phyloP scores from a whole-genome alignment of 2,329 filamentous ascomycete species.

The Plenodomus tracheiphilus region DNA sequence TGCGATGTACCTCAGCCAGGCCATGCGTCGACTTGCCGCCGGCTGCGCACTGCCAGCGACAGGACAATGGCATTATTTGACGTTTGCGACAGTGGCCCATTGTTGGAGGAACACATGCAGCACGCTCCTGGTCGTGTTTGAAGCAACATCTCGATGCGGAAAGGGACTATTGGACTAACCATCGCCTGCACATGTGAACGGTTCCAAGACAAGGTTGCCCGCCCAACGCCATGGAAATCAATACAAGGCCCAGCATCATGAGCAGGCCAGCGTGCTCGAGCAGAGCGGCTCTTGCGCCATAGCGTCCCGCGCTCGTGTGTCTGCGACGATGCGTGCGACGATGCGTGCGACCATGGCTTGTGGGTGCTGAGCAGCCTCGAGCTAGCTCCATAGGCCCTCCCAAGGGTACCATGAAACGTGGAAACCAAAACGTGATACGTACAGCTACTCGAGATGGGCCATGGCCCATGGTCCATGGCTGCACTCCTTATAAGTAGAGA shows the following conservation, averaged over 20 bases:
- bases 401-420: constrained; percentile 29
- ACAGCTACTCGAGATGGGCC: too few species aligned
- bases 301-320: background rate
- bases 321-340: constrained; percentile 12
- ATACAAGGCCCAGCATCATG: background rate
- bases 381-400: background rate
- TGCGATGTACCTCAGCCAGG: too few species aligned
- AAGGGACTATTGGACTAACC: background rate
- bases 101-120: background rate
- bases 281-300: background rate
- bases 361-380: constrained; percentile 4
- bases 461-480: background rate
- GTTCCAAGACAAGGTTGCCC: constrained; percentile 8
- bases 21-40: too few species aligned
- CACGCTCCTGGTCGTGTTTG: background rate
- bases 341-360: constrained; percentile 13
- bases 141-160: background rate
- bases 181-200: too few species aligned
- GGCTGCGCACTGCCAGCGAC: background rate
- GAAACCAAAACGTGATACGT: constrained; percentile 24
- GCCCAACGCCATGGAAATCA: constrained; percentile 13
- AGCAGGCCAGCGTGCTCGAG: background rate
- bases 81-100: background rate
- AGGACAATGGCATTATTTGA: background rate
- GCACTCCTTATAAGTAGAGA: constrained; percentile 17